Conservation (phyloP, 345 rosid species). For the Sisymbrium altissimum region DNA sequence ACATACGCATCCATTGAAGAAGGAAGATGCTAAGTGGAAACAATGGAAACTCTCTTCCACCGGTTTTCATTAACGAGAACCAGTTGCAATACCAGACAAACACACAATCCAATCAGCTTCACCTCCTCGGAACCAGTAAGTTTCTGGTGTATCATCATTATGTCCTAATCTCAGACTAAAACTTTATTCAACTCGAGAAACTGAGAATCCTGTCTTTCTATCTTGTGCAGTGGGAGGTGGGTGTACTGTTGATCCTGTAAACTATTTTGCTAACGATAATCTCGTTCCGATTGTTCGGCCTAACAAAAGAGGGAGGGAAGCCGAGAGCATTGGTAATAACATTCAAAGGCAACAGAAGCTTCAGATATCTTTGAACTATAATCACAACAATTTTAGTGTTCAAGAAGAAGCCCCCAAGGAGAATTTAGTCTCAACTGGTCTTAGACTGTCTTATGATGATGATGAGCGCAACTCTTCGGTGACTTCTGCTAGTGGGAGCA, state of each 20-base stretch:
- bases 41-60: constrained; percentile 45
- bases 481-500: constrained; percentile 50
- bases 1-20: background rate
- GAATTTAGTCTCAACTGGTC: constrained; percentile 63
- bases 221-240: constrained; percentile 42
- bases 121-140: constrained; percentile 57
- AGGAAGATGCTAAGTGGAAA: constrained; percentile 70
- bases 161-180: background rate
- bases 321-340: constrained; percentile 34
- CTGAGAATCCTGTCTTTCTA: background rate
- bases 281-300: constrained; percentile 33
- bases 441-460: constrained; percentile 61
- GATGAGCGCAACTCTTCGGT: constrained; percentile 70
- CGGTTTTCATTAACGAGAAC: constrained; percentile 47
- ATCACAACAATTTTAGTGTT: constrained; percentile 43
- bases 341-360: constrained; percentile 39
- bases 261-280: constrained; percentile 43
- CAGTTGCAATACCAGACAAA: constrained; percentile 50
- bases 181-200: background rate
- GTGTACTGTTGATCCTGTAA: constrained; percentile 41
- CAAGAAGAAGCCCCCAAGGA: constrained; percentile 48
- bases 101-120: constrained; percentile 52
- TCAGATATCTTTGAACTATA: constrained; percentile 41
- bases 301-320: constrained; percentile 52
- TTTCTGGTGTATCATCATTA: background rate